Base-by-base conservation (phyloP, 768 basidiomycete genomes). In the Pleurotus citrinopileatus region DNA sequence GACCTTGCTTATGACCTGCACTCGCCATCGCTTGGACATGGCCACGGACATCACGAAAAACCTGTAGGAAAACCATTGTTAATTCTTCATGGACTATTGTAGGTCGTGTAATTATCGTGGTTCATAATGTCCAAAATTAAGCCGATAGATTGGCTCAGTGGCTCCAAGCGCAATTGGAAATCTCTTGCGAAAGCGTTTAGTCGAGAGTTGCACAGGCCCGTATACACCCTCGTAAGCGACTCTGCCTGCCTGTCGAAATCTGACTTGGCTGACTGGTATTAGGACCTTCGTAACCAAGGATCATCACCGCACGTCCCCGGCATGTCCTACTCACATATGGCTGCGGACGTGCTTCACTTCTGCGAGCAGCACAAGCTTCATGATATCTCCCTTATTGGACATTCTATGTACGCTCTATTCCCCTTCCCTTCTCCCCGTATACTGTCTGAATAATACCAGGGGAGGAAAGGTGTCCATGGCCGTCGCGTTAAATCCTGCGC, bases 271-370 rank as follows among this genome's bases (percentile, higher is more conserved):
- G 8, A 19, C 53, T 23, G 4, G 37, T 6, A 34, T 40, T 58
- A 91, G 89, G 90, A 97, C 67, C 74, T 96, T 20, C 77, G 94
- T n/a, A 97, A 96, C 62, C 94, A 95, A 59, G 94, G 94, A 1
- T 66, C 77, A 15, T 94, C 92, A 0, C 91, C 89, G 0, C 92
- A 93, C 65, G 75, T 72, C 15, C 71, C 70, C 9, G 85, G 87
- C 0, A 89, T 90, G 79, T 83, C 80, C 12, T 95, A 96, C 65
- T 64, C 70, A 8, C 77, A 84, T 32, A 90, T 96, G 91, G 91
- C 91, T 0, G 69, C 70, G 3, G 94, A 97, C 61, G 80, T 96
- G 10, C 67, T 85, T 1, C 72, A 80, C 42, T 92, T 94, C 63
- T 78, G 89, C 55, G 61, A 71, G 15, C 69, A 73, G 28, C 79